phyloP scores from a whole-genome alignment of 2,329 filamentous ascomycete species.

The Dactylellina drechsleri region DNA sequence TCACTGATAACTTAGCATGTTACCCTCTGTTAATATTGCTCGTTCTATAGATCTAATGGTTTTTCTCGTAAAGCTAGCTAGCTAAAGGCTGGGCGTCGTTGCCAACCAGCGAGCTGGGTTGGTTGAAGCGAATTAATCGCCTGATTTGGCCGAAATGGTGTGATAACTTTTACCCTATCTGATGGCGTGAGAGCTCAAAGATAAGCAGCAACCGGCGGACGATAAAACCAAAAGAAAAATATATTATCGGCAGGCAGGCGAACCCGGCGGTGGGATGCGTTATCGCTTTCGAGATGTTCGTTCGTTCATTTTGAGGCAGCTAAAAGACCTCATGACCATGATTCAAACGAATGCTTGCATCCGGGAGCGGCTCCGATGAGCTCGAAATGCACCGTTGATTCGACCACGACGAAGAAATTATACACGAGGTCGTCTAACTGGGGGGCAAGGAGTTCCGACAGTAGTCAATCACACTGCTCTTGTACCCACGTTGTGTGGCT shows the following conservation, averaged over 20 bases:
- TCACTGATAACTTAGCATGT: slow-evolving; percentile 4
- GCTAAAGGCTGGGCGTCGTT: slow-evolving; percentile 8
- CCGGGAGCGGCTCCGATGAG: slow-evolving; percentile 50
- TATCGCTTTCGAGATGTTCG: slow-evolving; percentile 38
- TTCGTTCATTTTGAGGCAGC: not conserved
- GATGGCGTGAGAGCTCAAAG: slow-evolving; percentile 54
- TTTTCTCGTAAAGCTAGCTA: not conserved
- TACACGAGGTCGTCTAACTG: slow-evolving; percentile 14
- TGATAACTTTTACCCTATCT: slow-evolving; percentile 55
- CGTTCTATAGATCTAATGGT: too few species aligned
- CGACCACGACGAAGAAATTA: slow-evolving; percentile 45
- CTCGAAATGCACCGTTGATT: slow-evolving; percentile 17
- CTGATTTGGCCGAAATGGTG: slow-evolving; percentile 54
- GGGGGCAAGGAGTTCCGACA: slow-evolving; percentile 47
- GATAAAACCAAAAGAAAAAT: slow-evolving; percentile 33
- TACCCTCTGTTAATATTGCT: too few species aligned
- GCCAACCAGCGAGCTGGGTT: slow-evolving; percentile 22
- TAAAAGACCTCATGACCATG: slow-evolving; percentile 53
- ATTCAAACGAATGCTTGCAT: slow-evolving; percentile 46
- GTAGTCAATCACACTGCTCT: slow-evolving; percentile 6
- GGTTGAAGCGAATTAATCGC: slow-evolving; percentile 42
- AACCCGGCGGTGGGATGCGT: slow-evolving; percentile 51
- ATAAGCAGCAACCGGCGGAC: slow-evolving; percentile 31
- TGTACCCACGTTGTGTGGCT: slow-evolving; percentile 31
- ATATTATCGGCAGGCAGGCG: slow-evolving; percentile 52